These are phyloP conservation scores for Cenchrus purpureus DNA, from an alignment of 176 grass and related monocot species.

Conservation along the genomic window DNA sequence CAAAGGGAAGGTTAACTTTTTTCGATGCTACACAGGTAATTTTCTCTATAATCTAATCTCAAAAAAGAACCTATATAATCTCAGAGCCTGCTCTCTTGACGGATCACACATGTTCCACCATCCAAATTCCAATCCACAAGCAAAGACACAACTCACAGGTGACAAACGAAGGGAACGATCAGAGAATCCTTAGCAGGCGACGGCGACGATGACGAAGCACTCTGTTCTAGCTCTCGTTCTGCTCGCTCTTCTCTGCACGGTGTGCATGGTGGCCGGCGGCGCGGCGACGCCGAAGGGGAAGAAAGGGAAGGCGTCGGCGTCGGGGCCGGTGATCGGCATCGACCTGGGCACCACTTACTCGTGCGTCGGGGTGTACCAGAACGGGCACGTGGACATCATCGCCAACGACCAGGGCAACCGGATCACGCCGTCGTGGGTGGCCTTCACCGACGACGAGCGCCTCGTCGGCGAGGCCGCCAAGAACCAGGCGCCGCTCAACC, in stretches of 20 bases:
- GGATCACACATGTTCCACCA: not conserved
- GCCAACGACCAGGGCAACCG: constrained; percentile 50
- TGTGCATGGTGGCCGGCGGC: not conserved
- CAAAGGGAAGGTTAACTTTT: too few species aligned
- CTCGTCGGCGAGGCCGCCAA: constrained; percentile 81
- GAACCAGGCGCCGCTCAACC: constrained; percentile 68
- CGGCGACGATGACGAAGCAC: not conserved
- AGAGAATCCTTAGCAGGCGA: too few species aligned
- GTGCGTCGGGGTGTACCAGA: constrained; percentile 55
- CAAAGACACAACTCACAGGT: not conserved
- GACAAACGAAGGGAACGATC: not conserved
- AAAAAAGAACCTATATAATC: not conserved
- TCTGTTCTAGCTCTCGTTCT: constrained; percentile 16
- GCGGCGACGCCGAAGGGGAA: not conserved
- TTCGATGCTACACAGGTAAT: too few species aligned
- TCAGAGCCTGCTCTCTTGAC: not conserved
- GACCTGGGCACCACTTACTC: constrained; percentile 50
- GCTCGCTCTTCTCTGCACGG: constrained; percentile 25
- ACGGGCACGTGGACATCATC: constrained; percentile 55
- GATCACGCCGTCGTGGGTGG: constrained; percentile 82
- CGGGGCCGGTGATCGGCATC: constrained; percentile 42
- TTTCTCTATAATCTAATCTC: too few species aligned
- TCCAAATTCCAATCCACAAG: not conserved
- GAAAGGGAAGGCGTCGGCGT: not conserved
- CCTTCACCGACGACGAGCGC: constrained; percentile 73